Conservation (phyloP, 2,329 filamentous ascomycete genomes). For the Periglandula ipomoeae region DNA sequence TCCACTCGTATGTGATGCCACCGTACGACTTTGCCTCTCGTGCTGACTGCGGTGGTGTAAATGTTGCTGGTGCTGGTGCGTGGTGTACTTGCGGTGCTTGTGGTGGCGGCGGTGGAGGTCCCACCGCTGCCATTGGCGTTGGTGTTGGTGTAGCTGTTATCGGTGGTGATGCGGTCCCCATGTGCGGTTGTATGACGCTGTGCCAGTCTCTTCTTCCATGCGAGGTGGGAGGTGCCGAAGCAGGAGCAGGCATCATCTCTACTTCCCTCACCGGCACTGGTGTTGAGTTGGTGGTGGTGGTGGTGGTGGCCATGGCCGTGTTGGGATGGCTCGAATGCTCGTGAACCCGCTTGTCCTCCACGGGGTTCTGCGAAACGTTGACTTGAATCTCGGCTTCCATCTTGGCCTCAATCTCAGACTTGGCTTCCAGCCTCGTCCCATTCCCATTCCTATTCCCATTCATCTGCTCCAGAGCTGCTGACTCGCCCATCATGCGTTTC, state of each 20-base stretch:
- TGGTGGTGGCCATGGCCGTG: background rate
- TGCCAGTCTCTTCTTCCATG: background rate
- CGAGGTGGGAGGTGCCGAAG: background rate
- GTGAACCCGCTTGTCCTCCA: background rate
- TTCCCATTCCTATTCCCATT: too few species aligned
- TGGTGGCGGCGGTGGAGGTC: background rate
- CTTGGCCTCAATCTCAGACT: background rate
- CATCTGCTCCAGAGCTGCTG: background rate
- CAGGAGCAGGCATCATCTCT: background rate
- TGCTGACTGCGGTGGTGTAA: background rate
- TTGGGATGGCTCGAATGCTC: background rate
- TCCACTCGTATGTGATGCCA: constrained; percentile 1
- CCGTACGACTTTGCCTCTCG: background rate
- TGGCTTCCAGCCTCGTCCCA: background rate
- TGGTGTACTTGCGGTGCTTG: background rate
- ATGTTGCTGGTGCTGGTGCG: background rate
- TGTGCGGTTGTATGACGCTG: constrained; percentile 2
- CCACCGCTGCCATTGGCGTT: background rate
- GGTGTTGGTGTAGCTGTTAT: background rate
- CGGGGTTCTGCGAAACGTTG: background rate
- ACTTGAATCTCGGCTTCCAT: background rate
- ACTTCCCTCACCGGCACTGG: background rate
- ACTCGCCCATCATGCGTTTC: constrained; percentile 1
- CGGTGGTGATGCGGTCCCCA: background rate
- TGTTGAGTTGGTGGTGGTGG: background rate